Base-by-base conservation (phyloP, 306 rosid species). In the Mimosa pudica region DNA sequence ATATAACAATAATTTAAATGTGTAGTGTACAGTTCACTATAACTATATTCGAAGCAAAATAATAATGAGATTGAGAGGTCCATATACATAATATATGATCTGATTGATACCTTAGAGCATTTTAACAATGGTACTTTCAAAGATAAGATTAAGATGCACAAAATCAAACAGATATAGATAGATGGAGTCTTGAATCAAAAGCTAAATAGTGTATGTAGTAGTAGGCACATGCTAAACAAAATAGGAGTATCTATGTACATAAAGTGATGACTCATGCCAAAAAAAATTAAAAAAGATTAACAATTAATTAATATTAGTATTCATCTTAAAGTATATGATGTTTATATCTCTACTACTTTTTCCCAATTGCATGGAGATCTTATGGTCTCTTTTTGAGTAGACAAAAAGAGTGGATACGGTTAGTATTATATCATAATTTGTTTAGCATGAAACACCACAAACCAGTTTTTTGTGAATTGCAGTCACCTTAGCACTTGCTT, bases 121-220 rank as follows among this genome's bases (percentile, higher is more conserved):
- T 72, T 84, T 13, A 71, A 13, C 20, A 51, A 80, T 65, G 77
- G 84, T 77, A 79, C 80, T 76, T 76, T 80, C 13, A 3, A 77
- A 86, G 89, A 85, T 79, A 82, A 85, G 82, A 80, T 79, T 73
- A 79, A 71, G 80, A 82, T 82, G 80, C 86, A 73, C 9, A 44
- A n/a, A 20, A 51, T 51, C 14, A 52, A 52, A 52, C 7, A 52
- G 18, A 52, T 6, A 52, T 52, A 52, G 5, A 52, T 16, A 16
- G 3, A 52, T 61, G 35, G 45, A 63, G 77, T 30, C 38, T 67
- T 54, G 52, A 75, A 13, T 47, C 72, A 36, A 49, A 73, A 71
- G 71, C 11, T 73, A 24, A 61, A 46, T 55, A 69, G 58, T 57
- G 13, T 10, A 24, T 5, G 49, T 7, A 46, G 54, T 38, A 47